Conservation (phyloP, 441 rosid species). For the Gossypium aridum region DNA sequence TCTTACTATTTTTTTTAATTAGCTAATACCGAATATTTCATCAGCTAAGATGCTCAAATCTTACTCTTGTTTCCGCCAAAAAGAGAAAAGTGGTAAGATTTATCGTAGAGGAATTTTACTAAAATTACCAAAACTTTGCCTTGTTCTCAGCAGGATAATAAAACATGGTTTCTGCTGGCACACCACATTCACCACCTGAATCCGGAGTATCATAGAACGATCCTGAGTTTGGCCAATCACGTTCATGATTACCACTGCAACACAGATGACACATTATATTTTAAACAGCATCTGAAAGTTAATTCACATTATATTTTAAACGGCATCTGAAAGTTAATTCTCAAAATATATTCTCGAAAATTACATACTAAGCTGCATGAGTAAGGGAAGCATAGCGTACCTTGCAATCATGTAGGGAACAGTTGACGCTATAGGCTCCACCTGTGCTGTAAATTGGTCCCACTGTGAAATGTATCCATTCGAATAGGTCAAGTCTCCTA, state of each 20-base stretch:
- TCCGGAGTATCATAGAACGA: slow-evolving; percentile 62
- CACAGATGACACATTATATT: slow-evolving; percentile 8
- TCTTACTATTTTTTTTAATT: not conserved
- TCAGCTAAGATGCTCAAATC: not conserved
- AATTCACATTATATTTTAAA: not conserved
- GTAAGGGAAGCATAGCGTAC: slow-evolving; percentile 22
- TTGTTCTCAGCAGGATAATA: slow-evolving; percentile 82
- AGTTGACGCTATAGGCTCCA: slow-evolving; percentile 72
- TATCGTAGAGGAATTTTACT: not conserved
- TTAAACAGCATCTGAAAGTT: not conserved
- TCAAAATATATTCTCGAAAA: slow-evolving; percentile 8
- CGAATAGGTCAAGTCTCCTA: slow-evolving; percentile 77
- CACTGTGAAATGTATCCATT: slow-evolving; percentile 94
- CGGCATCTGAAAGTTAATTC: not conserved
- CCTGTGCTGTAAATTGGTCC: slow-evolving; percentile 97
- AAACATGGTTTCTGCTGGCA: slow-evolving; percentile 82
- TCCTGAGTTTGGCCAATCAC: slow-evolving; percentile 82
- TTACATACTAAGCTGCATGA: not conserved
- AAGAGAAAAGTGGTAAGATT: not conserved
- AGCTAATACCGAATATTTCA: not conserved
- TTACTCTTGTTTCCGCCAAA: not conserved
- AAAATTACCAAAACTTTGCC: slow-evolving; percentile 81
- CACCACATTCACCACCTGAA: slow-evolving; percentile 97
- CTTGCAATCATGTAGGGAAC: slow-evolving; percentile 89
- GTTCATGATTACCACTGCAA: slow-evolving; percentile 86